These are phyloP conservation scores for Monosporascus sp. DNA, from an alignment of 2,329 filamentous ascomycete species.

Conservation along the genomic window DNA sequence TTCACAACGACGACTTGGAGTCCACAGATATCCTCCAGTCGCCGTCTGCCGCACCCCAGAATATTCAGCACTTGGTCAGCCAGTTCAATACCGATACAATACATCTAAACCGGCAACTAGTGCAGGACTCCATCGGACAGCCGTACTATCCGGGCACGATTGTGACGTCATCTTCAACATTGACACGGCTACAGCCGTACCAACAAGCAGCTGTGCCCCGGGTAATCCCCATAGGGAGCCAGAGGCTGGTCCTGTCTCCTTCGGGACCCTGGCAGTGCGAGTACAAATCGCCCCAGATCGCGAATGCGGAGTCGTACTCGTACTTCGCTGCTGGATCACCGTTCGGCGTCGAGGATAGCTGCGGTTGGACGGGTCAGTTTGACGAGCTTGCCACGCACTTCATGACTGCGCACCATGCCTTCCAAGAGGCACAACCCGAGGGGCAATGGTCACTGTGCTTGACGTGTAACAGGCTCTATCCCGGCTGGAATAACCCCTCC, in stretches of 20 bases:
- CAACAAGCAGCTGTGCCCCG: neutral
- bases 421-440: conserved; percentile 7
- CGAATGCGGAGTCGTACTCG: conserved; percentile 4
- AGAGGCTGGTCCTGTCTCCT: conserved; percentile 9
- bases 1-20: conserved; percentile 3
- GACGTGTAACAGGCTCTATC: conserved; percentile 9
- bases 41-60: conserved; percentile 6
- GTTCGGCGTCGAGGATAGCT: conserved; percentile 4
- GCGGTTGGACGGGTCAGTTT: conserved; percentile 23
- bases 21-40: conserved; percentile 5
- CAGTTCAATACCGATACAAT: conserved; percentile 14
- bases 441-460: conserved; percentile 18
- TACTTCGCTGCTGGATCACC: too few relatives aligned
- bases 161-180: neutral
- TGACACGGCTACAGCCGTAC: neutral
- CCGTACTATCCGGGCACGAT: conserved; percentile 11
- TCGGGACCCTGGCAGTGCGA: conserved; percentile 20
- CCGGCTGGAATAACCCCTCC: conserved; percentile 6
- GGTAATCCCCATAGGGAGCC: conserved; percentile 16
- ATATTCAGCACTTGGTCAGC: conserved; percentile 11
- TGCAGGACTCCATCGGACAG: conserved; percentile 11
- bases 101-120: conserved; percentile 13
- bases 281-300: conserved; percentile 8
- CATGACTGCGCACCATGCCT: conserved; percentile 14
- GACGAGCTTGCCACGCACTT: conserved; percentile 19